A percentile compares a stretch with the other conserved stretches of the same genome.
Evolutionary conservation across 1,284 basidiomycete genomes (phyloP).

Genomic region (Chondrostereum purpureum): DNA sequence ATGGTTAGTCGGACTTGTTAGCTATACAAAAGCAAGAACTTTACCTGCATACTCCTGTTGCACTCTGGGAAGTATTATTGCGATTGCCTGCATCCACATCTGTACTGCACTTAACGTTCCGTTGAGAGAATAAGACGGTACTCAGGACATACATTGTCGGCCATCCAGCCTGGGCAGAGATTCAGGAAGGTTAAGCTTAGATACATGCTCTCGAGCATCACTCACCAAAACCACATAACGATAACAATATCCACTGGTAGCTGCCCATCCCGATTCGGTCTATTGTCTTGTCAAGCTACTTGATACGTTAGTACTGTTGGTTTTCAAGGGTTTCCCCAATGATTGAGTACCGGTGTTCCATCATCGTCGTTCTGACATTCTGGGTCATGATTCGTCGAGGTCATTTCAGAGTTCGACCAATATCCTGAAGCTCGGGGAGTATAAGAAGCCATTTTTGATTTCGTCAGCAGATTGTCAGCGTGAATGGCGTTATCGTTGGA

Average conservation of each 20-base stretch:
- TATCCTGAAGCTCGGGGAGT: constrained; percentile 15
- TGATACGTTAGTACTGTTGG: background rate
- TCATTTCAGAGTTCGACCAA: constrained; percentile 21
- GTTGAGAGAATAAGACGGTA: constrained; percentile 11
- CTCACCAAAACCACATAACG: constrained; percentile 82
- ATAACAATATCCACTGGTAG: constrained; percentile 78
- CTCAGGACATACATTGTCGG: constrained; percentile 64
- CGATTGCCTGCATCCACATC: constrained; percentile 88
- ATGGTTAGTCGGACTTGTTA: too few relatives aligned
- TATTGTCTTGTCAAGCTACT: constrained; percentile 72
- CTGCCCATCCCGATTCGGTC: constrained; percentile 87
- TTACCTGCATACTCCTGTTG: constrained; percentile 78
- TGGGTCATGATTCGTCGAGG: constrained; percentile 27
- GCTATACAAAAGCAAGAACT: constrained; percentile 15
- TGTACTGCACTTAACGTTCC: constrained; percentile 32
- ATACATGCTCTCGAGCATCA: too few relatives aligned
- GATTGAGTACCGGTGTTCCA: constrained; percentile 47
- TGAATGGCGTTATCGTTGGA: background rate
- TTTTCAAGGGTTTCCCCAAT: background rate
- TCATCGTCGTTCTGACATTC: constrained; percentile 42
- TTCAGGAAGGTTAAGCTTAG: too few relatives aligned
- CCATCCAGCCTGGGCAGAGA: constrained; percentile 68
- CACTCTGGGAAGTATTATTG: constrained; percentile 89
- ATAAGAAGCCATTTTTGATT: constrained; percentile 14
- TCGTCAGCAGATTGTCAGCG: constrained; percentile 4